Base-by-base conservation (phyloP, 352 stramenopile species). In the Plasmopara halstedii region DNA sequence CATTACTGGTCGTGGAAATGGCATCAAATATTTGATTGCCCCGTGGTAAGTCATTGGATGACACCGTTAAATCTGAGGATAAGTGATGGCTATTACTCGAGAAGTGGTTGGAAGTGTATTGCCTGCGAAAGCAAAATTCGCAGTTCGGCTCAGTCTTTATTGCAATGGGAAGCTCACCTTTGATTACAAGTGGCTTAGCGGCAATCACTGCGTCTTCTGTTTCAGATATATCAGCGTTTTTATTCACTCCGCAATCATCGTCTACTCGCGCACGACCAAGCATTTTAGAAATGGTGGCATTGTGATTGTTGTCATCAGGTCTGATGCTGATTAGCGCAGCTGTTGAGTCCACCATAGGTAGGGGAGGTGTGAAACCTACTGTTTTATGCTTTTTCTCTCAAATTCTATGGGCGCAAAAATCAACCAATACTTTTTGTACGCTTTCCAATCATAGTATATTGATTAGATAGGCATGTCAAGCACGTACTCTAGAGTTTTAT, bases 201-300 rank as follows among this genome's bases (percentile, higher is more conserved):
- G 50, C 26, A 23, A 59, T 37, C 22, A 18, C 32, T 38, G 50
- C 22, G 11, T 49, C 43, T 29, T 37, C 4, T 34, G 4, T 23
- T 26, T 43, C 31, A 25, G 22, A 1, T 10, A 23, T 26, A 25
- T 32, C n/a, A 20, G 9, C 20, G 18, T 20, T 26, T 19, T 38
- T 18, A 6, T 66, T 55, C 4, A 50, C 55, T 13, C 70, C 35
- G 10, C 56, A 17, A n/a, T 47, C 26, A 17, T 49, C 50, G 26
- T 70, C 61, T 11, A 59, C 46, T 7, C 64, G 59, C 14, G 64
- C 67, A 22, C 58, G 67, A 42, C 70, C 60, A 21, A 80, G 57
- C n/a, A 82, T 52, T 13, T 64, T 58, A 15, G 67, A 53, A 6
- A 82, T 18, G 36, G 69, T 53, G 19, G 39, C 25, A 40, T 70